Conservation (phyloP, 192 early-diverging fungal species). For the Backusella circina region DNA sequence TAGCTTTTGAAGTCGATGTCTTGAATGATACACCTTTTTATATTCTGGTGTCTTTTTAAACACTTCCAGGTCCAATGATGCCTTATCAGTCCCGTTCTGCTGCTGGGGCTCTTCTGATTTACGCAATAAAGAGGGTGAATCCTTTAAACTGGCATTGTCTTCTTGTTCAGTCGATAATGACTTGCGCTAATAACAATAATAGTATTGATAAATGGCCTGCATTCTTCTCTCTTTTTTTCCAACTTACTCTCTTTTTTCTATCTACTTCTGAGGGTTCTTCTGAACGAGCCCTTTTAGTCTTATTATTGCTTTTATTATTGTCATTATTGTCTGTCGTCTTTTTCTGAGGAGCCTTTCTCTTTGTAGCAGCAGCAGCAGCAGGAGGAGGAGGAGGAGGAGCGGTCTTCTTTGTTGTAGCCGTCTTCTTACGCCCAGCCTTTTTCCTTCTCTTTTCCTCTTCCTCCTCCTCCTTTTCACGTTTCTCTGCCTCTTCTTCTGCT, state of each 20-base stretch:
- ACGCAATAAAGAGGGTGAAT: neutral
- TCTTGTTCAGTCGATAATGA: constrained; percentile 2
- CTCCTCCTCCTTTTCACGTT: constrained; percentile 12
- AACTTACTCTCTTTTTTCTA: constrained; percentile 7
- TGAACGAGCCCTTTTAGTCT: neutral
- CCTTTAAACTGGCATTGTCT: neutral
- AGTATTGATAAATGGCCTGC: neutral
- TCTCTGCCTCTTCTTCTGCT: constrained; percentile 22
- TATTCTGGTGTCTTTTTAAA: neutral
- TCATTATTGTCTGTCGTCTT: neutral
- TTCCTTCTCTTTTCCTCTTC: neutral
- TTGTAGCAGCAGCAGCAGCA: constrained; percentile 7
- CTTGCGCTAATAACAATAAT: neutral
- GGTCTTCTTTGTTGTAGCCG: neutral
- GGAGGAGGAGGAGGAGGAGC: too few species aligned
- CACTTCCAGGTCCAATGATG: neutral
- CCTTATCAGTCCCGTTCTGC: neutral
- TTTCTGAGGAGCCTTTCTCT: neutral
- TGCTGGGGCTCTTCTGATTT: neutral
- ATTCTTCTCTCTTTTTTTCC: neutral
- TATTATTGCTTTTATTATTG: neutral
- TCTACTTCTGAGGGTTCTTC: neutral
- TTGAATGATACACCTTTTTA: constrained; percentile 28
- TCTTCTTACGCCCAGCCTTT: neutral
- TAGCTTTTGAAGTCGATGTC: constrained; percentile 27